Evolutionary conservation across 2,329 filamentous ascomycete genomes (phyloP).

Genomic region (Phialemoniopsis sp.): DNA sequence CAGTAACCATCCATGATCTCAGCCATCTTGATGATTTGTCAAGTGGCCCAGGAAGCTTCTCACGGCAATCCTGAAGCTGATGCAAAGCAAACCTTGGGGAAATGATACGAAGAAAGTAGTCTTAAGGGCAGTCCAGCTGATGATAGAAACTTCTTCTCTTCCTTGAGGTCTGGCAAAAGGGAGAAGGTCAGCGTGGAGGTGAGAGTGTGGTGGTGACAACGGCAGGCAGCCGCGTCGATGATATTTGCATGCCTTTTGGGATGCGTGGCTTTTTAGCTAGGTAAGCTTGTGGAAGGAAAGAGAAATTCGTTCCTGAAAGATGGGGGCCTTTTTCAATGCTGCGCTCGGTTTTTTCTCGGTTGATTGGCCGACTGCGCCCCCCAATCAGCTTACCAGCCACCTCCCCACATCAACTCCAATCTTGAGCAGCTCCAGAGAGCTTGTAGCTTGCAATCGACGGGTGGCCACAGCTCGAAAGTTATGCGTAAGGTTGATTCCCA

Average conservation of each 20-base stretch:
- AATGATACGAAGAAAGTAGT: background rate
- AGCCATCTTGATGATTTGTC: constrained; percentile 22
- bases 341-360: too few species aligned
- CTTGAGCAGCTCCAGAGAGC: too few species aligned
- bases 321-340: background rate
- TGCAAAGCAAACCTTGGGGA: background rate
- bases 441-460: too few species aligned
- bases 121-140: too few species aligned
- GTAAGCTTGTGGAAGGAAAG: background rate
- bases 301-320: background rate
- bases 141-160: too few species aligned
- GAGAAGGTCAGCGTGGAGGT: constrained; percentile 11
- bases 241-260: constrained; percentile 8
- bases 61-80: background rate
- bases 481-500: too few species aligned
- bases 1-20: constrained; percentile 34
- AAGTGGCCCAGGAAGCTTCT: background rate
- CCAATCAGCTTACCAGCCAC: too few species aligned
- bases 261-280: constrained; percentile 3
- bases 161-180: background rate
- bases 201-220: constrained; percentile 7
- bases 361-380: too few species aligned
- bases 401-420: too few species aligned
- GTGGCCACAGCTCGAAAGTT: too few species aligned
- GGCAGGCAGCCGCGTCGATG: constrained; percentile 14